Evolutionary conservation across 1,284 basidiomycete genomes (phyloP), one percentile per base, ranked within the genome.

Genomic region (Pseudozyma thailandica): DNA sequence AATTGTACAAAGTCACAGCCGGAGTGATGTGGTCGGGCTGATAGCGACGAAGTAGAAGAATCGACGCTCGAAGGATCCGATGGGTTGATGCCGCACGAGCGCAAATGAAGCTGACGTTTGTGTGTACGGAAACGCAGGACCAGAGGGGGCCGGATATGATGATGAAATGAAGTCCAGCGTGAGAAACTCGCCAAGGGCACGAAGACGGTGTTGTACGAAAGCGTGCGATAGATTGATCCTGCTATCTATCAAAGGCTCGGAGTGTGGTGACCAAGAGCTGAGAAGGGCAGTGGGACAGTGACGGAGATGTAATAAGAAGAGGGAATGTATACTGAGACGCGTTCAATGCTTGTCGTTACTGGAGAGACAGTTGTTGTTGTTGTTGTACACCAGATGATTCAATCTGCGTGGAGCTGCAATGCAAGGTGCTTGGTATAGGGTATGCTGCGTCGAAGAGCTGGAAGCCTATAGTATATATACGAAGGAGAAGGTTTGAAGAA

Each of bases 131-230:
- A 41, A 18, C 2, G 21, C 12, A 23, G 3, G 39, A 41, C 20
- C 23, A 6, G 21, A 28, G 25, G 4, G 30, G 12, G 16, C 20
- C 38, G n/a, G 37, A 16, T 37, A 46, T 8, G 49, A 35, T 2
- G 30, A 26, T 37, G 37, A 47, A 51, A 39, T 50, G 38, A 52
- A 52, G 50, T 25, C 38, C 21, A 35, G 38, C 38, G 53, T 56
- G 54, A 42, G 54, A 49, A 56, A n/a, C 13, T 41, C 20, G 16
- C 4, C 25, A 27, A 18, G 31, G 35, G n/a, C 23, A 33, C 33
- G 39, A 21, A 27, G 46, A 30, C 21, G 10, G n/a, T 33, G 26
- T 33, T 56, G 46, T 44, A 49, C 54, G 4, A 37, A 15, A 43
- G 53, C 46, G 46, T 49, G 46, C 33, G 41, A 49, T 31, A 6